Evolutionary conservation across 805 yeast genomes (phyloP), one percentile per base, ranked within the genome.

Genomic region (Cyberlindnera suaveolens): DNA sequence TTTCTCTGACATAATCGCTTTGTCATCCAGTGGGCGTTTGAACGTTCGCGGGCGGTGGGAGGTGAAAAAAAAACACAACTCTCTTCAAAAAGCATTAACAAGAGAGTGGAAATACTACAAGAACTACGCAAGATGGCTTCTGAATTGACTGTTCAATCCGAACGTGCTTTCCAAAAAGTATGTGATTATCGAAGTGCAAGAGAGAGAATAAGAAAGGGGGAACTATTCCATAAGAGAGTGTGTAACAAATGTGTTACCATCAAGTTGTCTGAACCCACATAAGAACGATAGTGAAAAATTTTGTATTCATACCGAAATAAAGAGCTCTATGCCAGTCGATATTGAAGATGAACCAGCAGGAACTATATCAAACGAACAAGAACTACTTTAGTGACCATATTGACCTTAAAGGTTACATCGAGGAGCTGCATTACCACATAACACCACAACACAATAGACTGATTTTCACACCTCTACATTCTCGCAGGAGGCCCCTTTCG

Each of bases 141-240:
- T 77, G 99, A 93, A 84, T 88, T 93, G 80, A 91, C 96, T 75
- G 99, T 93, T 80, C 99, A 93, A 85, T 85, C 97, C 72, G 99
- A 93, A 84, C 91, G 96, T 80, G 99, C 99, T 89, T 93, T 85
- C 96, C 99, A 93, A 84, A 93, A 93, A 95, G 96, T 87, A 80
- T 72, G 95, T 74, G 30, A 37, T 26, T 33, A 36, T n/a, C 6
- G 14, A 34, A n/a, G 23, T 20, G 31, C 17, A 36, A n/a, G 18
- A 18, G 13, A 31, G 16, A 32, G 17, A 13, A 20, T 11, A n/a
- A 20, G 15, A 18, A 19, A 14, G n/a, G 11, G 26, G n/a, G 29
- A 11, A 11, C 18, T 20, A 6, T 14, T 17, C 8, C n/a, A 13
- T 6, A n/a, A 20, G 36, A 16, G 8, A 20, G 27, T 18, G 13